A percentile compares a stretch with the other conserved stretches of the same genome.
phyloP scores from a whole-genome alignment of 1,284 basidiomycete genomes.

The Ceratobasidium sp. region DNA sequence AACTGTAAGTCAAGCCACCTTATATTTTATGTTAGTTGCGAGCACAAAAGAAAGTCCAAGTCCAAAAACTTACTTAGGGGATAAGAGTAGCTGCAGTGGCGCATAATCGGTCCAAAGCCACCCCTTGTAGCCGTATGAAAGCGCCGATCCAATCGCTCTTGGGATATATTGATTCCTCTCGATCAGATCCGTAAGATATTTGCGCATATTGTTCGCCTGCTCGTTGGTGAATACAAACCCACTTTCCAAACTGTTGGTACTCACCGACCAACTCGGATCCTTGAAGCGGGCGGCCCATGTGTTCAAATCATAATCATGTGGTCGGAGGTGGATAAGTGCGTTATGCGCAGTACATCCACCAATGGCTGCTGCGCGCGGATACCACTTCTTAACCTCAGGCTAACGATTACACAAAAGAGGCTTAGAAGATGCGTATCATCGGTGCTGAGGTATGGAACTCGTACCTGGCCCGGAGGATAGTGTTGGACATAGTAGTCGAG shows the following conservation, averaged over 20 bases:
- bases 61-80: conserved; percentile 20
- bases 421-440: neutral
- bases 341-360: conserved; percentile 38
- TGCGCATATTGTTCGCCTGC: conserved; percentile 38
- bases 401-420: neutral
- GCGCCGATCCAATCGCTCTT: neutral
- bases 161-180: conserved; percentile 37
- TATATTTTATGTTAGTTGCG: neutral
- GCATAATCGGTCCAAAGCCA: conserved; percentile 41
- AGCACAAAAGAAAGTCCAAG: too few species aligned
- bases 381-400: conserved; percentile 40
- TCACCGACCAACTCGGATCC: conserved; percentile 42
- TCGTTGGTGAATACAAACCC: neutral
- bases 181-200: conserved; percentile 26
- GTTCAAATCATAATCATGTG: conserved; percentile 35
- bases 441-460: neutral
- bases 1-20: conserved; percentile 25
- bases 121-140: conserved; percentile 40
- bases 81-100: conserved; percentile 24
- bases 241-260: neutral
- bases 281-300: conserved; percentile 29
- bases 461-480: conserved; percentile 38
- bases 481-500: conserved; percentile 43
- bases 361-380: conserved; percentile 30
- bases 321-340: conserved; percentile 39